Base-by-base conservation (phyloP, 768 basidiomycete species). In the Mycena pura region DNA sequence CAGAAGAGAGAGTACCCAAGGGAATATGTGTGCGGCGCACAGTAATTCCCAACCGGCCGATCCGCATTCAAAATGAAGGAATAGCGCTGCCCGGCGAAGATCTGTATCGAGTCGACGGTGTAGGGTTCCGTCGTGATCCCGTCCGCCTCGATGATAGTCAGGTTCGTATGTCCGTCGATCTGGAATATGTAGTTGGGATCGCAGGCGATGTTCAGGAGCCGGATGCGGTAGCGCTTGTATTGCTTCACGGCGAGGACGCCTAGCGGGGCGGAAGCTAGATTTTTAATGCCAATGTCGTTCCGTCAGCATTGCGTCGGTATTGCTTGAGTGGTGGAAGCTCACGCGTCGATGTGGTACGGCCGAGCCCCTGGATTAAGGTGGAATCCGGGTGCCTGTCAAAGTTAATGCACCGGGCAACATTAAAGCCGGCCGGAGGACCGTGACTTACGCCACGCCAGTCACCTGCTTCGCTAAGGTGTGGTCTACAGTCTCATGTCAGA, bases 341-440 rank as follows among this genome's bases (percentile, higher is more conserved):
- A 79, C n/a, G 72, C 2, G 75, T 77, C 29, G 72, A 70, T 6
- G 63, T 14, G 53, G 71, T 74, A 21, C 82, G 79, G 19, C 82
- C 82, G 3, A 74, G 39, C 3, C 82, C 82, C 44, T 83, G 83
- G 63, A 83, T 82, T 6, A 79, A 69, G n/a, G 79, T 80, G 5
- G 78, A 64, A 39, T n/a, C 80, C 74, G 6, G 73, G 61, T 5
- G 65, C 69, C 19, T n/a, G n/a, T n/a, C n/a, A n/a, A n/a, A n/a
- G n/a, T n/a, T n/a, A n/a, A n/a, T n/a, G n/a, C n/a, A n/a, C n/a
- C n/a, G n/a, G n/a, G n/a, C n/a, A n/a, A n/a, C n/a, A n/a, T n/a
- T n/a, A n/a, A n/a, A n/a, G n/a, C n/a, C n/a, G n/a, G n/a, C n/a
- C n/a, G n/a, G n/a, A n/a, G n/a, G n/a, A n/a, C n/a, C n/a, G n/a